phyloP scores from a whole-genome alignment of 331 rosid genomes.

The Pyrus hybrid region DNA sequence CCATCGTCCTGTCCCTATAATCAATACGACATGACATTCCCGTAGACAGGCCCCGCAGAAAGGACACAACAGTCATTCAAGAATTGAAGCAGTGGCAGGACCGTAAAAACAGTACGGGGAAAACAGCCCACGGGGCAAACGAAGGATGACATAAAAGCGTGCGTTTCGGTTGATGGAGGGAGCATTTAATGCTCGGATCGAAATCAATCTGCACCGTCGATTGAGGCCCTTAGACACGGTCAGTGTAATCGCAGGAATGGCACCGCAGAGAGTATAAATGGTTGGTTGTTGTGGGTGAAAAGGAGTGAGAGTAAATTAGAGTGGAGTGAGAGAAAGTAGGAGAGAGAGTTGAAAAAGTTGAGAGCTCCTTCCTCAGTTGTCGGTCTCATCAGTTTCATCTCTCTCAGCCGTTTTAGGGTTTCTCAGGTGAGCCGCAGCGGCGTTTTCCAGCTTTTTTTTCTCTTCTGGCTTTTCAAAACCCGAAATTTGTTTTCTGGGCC shows the following conservation, averaged over 20 bases:
- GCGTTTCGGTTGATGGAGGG: neutral
- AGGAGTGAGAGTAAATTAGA: too few species aligned
- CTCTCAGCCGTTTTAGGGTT: too few species aligned
- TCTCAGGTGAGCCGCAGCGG: too few species aligned
- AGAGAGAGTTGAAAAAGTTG: neutral
- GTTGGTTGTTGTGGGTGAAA: neutral
- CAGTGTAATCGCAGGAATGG: neutral
- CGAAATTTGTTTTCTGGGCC: neutral
- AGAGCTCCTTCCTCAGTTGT: neutral
- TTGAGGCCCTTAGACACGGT: neutral
- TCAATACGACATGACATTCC: neutral
- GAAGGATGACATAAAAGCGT: slow-evolving; percentile 2
- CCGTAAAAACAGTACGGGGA: neutral
- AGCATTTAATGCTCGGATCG: neutral
- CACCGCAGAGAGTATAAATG: neutral
- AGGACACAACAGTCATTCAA: neutral
- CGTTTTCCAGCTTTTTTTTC: too few species aligned
- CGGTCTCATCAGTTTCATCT: too few species aligned
- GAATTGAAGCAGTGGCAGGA: neutral
- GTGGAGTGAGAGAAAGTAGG: neutral
- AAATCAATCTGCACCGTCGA: neutral
- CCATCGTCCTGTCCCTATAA: neutral
- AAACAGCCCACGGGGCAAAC: neutral
- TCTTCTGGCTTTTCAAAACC: too few species aligned
- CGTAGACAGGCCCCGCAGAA: neutral